phyloP scores from a whole-genome alignment of 1,139 yeast species.

The Pneumocystis sp. region DNA sequence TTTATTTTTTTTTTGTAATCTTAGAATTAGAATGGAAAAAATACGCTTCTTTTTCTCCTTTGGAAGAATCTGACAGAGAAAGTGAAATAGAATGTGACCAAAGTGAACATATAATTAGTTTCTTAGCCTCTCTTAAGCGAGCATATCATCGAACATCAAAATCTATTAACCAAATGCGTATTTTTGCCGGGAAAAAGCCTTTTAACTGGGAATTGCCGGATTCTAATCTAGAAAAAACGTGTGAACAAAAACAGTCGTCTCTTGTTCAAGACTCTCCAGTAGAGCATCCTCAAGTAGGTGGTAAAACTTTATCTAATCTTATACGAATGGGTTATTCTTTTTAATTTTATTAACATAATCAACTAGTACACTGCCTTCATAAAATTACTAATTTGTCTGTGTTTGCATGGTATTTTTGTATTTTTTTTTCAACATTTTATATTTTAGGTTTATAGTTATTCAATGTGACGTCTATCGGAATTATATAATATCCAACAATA shows the following conservation, averaged over 20 bases:
- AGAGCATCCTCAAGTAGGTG: not conserved
- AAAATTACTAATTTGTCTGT: not conserved
- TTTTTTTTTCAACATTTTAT: not conserved
- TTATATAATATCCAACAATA: not conserved
- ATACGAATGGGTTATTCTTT: not conserved
- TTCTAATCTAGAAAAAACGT: not conserved
- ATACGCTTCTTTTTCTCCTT: not conserved
- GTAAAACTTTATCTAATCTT: not conserved
- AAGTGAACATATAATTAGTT: not conserved
- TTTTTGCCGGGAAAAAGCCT: not conserved
- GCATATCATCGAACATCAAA: not conserved
- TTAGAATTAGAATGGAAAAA: not conserved
- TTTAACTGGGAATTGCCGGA: not conserved
- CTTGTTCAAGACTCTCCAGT: not conserved
- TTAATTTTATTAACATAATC: not conserved
- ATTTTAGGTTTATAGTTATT: not conserved
- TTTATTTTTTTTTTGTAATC: not conserved
- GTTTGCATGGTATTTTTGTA: not conserved
- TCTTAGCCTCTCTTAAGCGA: not conserved
- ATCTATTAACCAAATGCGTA: not conserved
- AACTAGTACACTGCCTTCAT: not conserved
- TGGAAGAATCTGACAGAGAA: not conserved
- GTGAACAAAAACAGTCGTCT: not conserved
- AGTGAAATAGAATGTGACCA: not conserved
- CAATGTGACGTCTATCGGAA: not conserved